These are phyloP conservation scores for Candida rishiriensis DNA, from an alignment of 805 yeast genomes.

Conservation along the genomic window DNA sequence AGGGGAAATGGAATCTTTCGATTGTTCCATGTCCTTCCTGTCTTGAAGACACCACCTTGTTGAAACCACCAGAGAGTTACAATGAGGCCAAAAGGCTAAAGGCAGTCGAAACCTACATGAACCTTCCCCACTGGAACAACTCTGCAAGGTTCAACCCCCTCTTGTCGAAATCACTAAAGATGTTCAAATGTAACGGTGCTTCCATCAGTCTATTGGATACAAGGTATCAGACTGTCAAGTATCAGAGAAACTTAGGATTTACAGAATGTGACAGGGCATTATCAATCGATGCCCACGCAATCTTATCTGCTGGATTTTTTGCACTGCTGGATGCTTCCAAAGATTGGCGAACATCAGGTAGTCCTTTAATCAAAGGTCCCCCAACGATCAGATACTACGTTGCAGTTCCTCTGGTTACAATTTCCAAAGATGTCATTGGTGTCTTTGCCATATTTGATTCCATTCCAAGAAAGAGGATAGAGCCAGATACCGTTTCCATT, in stretches of 20 bases:
- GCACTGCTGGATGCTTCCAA: conserved; percentile 52
- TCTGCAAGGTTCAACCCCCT: conserved; percentile 34
- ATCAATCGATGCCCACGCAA: conserved; percentile 66
- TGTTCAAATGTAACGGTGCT: conserved; percentile 46
- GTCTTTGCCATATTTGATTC: conserved; percentile 55
- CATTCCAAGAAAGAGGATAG: conserved; percentile 34
- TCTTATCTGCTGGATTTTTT: conserved; percentile 53
- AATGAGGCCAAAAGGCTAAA: conserved; percentile 43
- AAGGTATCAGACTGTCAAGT: conserved; percentile 44
- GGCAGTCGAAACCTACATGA: conserved; percentile 37
- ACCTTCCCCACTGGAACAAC: conserved; percentile 48
- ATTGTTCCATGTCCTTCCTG: conserved; percentile 53
- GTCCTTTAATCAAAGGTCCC: conserved; percentile 59
- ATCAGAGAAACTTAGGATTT: conserved; percentile 42
- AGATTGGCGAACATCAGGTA: conserved; percentile 66
- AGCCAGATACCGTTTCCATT: conserved; percentile 29
- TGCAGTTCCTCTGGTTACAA: conserved; percentile 52
- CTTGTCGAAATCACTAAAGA: conserved; percentile 34
- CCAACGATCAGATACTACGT: conserved; percentile 61
- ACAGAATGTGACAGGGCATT: conserved; percentile 49
- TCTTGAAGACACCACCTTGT: conserved; percentile 39
- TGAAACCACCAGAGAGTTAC: conserved; percentile 58
- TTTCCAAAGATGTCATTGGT: conserved; percentile 46
- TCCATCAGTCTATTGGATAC: conserved; percentile 55
- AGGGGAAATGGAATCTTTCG: conserved; percentile 55